Base-by-base conservation (phyloP, 2,329 filamentous ascomycete species). In the Escovopsis sp. region DNA sequence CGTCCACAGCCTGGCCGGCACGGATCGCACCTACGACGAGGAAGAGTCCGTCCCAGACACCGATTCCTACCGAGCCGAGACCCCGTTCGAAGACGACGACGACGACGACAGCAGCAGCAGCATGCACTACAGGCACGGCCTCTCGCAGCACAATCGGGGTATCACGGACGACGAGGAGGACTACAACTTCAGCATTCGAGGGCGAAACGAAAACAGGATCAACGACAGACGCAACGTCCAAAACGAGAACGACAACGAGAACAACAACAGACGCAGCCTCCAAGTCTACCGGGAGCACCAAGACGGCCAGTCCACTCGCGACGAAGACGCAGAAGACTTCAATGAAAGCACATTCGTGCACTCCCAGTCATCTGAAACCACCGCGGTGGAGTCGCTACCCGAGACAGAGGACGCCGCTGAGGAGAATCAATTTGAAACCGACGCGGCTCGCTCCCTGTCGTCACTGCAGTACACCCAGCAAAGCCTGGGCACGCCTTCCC, bases 391-490 rank as follows among this genome's bases (percentile, higher is more conserved):
- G 27, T 40, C 41, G n/a, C 50, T 52, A 21, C 48, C 49, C 4
- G 50, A 53, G 17, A 41, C 45, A 4, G 62, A 68, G 18, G 59
- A 62, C 14, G 50, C 52, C 18, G 41, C 44, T 4, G 62, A 68
- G 18, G 59, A 62, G 14, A 57, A 58, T n/a, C n/a, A n/a, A n/a
- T n/a, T n/a, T n/a, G n/a, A n/a, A n/a, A n/a, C n/a, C n/a, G n/a
- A n/a, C n/a, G n/a, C n/a, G 17, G 53, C 49, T 7, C 54, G 54
- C 18, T 59, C 57, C 39, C 45, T 50, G 38, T 48, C 50, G 10
- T 67, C 65, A 16, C 58, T 68, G 18, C 56, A 61, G 36, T 70
- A 70, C 42, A 62, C 65, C 16, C 63, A 68, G 32, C 54, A 68
- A 44, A 61, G 57, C 35, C 58, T 69, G 29, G 54, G 53, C 33